Conservation (phyloP, 1,284 basidiomycete species). For the Tilletia walkeri region DNA sequence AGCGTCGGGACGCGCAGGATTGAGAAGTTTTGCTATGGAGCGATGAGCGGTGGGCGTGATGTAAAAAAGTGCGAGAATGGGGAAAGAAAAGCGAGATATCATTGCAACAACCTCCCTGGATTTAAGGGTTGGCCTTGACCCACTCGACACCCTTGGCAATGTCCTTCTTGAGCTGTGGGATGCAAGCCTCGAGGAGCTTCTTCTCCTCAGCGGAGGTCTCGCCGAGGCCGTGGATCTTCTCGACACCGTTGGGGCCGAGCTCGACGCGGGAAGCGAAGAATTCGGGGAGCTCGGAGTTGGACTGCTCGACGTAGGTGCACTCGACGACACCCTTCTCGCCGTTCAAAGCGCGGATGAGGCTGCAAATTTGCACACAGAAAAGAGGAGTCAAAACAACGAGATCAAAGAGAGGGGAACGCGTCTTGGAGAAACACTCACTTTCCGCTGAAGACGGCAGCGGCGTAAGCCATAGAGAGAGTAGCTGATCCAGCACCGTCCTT, state of each 20-base stretch:
- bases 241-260: slow-evolving; percentile 52
- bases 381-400: too few relatives aligned
- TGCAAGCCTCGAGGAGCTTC: slow-evolving; percentile 53
- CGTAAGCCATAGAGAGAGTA: slow-evolving; percentile 83
- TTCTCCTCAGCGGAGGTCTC: slow-evolving; percentile 52
- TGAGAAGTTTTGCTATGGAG: too few relatives aligned
- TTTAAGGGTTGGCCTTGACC: slow-evolving; percentile 8
- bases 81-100: too few relatives aligned
- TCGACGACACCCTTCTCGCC: slow-evolving; percentile 83
- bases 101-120: too few relatives aligned
- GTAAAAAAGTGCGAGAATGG: too few relatives aligned
- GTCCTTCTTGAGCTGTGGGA: slow-evolving; percentile 55
- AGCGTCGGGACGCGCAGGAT: too few relatives aligned
- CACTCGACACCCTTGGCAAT: slow-evolving; percentile 54
- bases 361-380: not conserved
- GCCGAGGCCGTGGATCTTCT: slow-evolving; percentile 53
- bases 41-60: too few relatives aligned
- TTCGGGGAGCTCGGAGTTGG: slow-evolving; percentile 68
- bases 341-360: slow-evolving; percentile 75
- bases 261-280: slow-evolving; percentile 53
- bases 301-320: slow-evolving; percentile 74
- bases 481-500: slow-evolving; percentile 84
- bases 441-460: slow-evolving; percentile 63
- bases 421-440: slow-evolving; percentile 72
- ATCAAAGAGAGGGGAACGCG: not conserved